phyloP scores from a whole-genome alignment of 768 basidiomycete species.

The Wakefieldia striispora region DNA sequence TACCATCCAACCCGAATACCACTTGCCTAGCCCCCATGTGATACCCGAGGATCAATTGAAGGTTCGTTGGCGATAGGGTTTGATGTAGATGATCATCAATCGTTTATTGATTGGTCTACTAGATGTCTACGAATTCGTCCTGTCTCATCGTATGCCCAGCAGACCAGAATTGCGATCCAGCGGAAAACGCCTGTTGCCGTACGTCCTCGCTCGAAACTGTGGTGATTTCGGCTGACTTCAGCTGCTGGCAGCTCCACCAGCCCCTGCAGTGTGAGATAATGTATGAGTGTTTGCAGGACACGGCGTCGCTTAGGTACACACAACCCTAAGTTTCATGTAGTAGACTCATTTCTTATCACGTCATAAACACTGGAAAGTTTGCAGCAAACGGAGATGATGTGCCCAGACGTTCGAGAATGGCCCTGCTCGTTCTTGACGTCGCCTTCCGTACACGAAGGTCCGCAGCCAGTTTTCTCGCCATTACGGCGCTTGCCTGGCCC shows the following conservation, averaged over 20 bases:
- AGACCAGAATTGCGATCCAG: constrained; percentile 64
- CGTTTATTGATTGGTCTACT: constrained; percentile 5
- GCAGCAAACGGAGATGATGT: constrained; percentile 64
- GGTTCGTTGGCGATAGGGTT: constrained; percentile 33
- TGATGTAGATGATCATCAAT: neutral
- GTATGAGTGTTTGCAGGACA: neutral
- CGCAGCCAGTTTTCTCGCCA: constrained; percentile 65
- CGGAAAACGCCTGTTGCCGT: constrained; percentile 81
- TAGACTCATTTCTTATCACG: constrained; percentile 15
- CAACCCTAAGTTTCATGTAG: neutral
- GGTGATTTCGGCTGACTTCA: constrained; percentile 2
- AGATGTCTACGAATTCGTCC: constrained; percentile 53
- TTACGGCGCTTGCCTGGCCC: constrained; percentile 60
- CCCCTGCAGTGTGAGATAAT: constrained; percentile 41
- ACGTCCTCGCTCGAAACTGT: constrained; percentile 33
- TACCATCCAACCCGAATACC: constrained; percentile 92
- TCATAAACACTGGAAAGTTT: constrained; percentile 67
- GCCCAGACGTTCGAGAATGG: constrained; percentile 58
- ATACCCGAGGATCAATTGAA: constrained; percentile 48
- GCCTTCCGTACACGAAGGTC: constrained; percentile 54
- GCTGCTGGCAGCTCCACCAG: constrained; percentile 42
- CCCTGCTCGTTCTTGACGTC: constrained; percentile 46
- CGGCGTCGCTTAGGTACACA: too few species aligned
- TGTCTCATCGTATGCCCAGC: constrained; percentile 74
- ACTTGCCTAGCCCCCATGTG: constrained; percentile 32